Conservation (phyloP, 768 basidiomycete species). For the Peribolospora kevripleyi region DNA sequence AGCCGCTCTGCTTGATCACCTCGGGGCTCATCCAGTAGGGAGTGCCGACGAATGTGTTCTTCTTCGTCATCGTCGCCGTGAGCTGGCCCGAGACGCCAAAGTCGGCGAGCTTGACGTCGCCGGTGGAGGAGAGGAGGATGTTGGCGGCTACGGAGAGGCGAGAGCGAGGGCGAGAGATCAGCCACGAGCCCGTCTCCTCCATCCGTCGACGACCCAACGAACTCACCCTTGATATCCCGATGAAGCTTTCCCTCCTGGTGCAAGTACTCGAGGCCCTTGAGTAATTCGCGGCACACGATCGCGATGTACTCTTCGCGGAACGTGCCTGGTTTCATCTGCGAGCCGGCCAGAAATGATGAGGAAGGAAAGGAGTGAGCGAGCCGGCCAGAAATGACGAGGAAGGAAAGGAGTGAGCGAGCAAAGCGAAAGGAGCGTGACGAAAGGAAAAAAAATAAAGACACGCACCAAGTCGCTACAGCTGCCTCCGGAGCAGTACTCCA, state of each 20-base stretch:
- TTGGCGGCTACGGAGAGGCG: slow-evolving; percentile 44
- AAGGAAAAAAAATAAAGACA: slow-evolving; percentile 6
- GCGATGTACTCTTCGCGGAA: slow-evolving; percentile 98
- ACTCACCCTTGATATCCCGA: slow-evolving; percentile 88
- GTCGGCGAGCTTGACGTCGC: slow-evolving; percentile 92
- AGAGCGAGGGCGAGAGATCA: background rate
- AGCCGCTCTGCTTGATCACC: slow-evolving; percentile 97
- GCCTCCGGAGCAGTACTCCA: slow-evolving; percentile 77
- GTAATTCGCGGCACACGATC: slow-evolving; percentile 75
- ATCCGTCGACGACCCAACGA: background rate
- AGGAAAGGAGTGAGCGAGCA: too few relatives aligned
- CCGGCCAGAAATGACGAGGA: background rate
- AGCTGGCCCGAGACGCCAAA: slow-evolving; percentile 97
- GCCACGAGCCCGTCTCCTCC: too few relatives aligned
- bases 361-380: slow-evolving; percentile 1
- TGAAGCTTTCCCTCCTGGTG: slow-evolving; percentile 92
- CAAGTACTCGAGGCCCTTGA: slow-evolving; percentile 80
- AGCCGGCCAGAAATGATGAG: background rate
- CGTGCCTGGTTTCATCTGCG: slow-evolving; percentile 89
- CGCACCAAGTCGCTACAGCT: slow-evolving; percentile 86
- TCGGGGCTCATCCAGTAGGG: slow-evolving; percentile 99
- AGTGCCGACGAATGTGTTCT: slow-evolving; percentile 89
- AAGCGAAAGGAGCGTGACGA: background rate
- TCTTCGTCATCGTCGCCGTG: slow-evolving; percentile 75
- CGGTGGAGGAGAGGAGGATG: slow-evolving; percentile 68